These are phyloP conservation scores for Fusarium sambucinum DNA, from an alignment of 2,329 filamentous ascomycete genomes.

Conservation along the genomic window DNA sequence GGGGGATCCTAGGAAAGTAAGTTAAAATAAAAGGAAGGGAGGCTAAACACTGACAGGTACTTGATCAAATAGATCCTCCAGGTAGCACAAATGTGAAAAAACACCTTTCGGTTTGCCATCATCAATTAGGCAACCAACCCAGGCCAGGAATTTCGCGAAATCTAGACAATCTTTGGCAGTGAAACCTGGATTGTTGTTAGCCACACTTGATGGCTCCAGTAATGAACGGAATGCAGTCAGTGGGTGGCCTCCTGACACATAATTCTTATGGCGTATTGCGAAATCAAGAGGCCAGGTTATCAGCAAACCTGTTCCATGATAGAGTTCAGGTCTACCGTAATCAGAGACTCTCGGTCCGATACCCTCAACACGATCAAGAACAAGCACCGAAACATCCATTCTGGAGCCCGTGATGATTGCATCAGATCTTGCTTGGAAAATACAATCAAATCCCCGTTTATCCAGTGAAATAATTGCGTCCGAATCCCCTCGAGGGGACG, in stretches of 20 bases:
- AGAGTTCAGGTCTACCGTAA: neutral
- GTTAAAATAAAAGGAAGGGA: neutral
- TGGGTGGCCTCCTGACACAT: constrained; percentile 11
- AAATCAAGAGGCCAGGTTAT: neutral
- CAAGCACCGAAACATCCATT: neutral
- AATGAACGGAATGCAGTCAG: neutral
- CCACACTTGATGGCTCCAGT: neutral
- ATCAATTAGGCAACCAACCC: neutral
- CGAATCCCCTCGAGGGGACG: neutral
- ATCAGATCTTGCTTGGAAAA: neutral
- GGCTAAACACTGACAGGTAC: neutral
- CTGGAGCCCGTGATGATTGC: neutral
- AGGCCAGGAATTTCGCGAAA: neutral
- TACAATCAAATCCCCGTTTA: neutral
- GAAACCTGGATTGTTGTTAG: too few species aligned
- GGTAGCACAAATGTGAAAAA: neutral
- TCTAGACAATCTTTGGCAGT: too few species aligned
- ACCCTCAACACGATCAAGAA: neutral
- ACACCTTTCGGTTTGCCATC: neutral
- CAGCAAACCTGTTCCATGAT: neutral
- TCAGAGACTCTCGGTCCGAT: neutral
- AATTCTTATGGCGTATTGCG: neutral
- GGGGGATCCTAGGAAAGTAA: neutral
- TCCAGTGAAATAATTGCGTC: neutral
- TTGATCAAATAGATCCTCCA: neutral